Evolutionary conservation across 179 eudicot species (phyloP), one percentile per base, ranked within the genome.

Genomic region (Beta macrorhiza): DNA sequence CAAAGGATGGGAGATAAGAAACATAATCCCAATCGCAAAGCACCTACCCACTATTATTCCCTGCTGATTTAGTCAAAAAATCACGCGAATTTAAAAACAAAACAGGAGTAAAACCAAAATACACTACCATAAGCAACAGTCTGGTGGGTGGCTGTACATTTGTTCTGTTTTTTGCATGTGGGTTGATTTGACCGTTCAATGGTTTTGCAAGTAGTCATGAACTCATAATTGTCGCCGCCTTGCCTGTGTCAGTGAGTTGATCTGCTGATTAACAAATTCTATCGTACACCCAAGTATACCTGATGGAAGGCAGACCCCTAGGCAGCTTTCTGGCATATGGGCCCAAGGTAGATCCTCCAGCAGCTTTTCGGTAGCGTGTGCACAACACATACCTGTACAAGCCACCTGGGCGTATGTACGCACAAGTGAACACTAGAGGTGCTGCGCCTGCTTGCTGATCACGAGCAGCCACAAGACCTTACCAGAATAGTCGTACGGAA

Each of bases 141-240:
- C 73, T 44, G 16, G 49, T 37, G 51, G 16, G 49, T 67, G 72
- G 72, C 49, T 67, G 67, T n/a, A 37, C 44, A 49, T 49, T 63
- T n/a, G 9, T 8, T n/a, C 5, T 17, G 44, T 29, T 14, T 5
- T 69, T 44, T 16, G 51, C 73, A 69, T 44, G 14, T 44, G 73
- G 70, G 17, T 69, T 42, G 53, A 44, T 69, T 42, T 69, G 53
- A 69, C 73, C 73, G 20, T 42, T 42, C 25, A 69, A 69, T 42
- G 5, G 53, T 69, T 69, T 5, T 42, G 19, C 52, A 69, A 42
- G 52, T 19, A 42, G 52, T 17, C 49, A 32, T 37, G n/a, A 8
- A 42, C 20, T 17, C 49, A 32, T 37, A 17, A 8, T 42, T 67
- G 72, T 42, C 29, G 49, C 20, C 72, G 32, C 32, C 32, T 29